Evolutionary conservation across 345 rosid species (phyloP).

Genomic region (Salix dunnii): DNA sequence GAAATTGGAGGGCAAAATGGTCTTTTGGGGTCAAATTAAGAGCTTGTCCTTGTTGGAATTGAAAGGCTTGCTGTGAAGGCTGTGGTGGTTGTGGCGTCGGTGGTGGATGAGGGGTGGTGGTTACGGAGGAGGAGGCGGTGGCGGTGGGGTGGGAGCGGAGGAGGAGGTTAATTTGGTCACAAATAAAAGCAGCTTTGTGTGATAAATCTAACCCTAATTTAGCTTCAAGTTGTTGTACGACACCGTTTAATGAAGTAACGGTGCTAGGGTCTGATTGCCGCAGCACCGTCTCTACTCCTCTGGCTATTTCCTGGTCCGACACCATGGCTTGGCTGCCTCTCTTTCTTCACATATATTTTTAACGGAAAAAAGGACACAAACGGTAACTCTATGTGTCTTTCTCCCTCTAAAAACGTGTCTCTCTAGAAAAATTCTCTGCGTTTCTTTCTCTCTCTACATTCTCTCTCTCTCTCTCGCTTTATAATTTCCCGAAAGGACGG

Average conservation of each 20-base stretch:
- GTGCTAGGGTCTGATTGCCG: conserved; percentile 66
- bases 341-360: conserved; percentile 21
- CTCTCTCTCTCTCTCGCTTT: not conserved
- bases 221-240: conserved; percentile 81
- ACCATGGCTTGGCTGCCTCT: conserved; percentile 40
- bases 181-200: conserved; percentile 74
- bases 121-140: conserved; percentile 3
- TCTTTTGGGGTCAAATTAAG: conserved; percentile 38
- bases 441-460: not conserved
- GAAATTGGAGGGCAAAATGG: conserved; percentile 60
- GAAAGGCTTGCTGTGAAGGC: conserved; percentile 16
- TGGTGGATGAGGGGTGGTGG: not conserved
- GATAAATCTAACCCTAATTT: conserved; percentile 76
- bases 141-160: conserved; percentile 47
- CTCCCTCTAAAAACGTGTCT: conserved; percentile 15
- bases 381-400: conserved; percentile 7
- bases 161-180: conserved; percentile 74
- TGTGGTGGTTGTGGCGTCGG: conserved; percentile 13
- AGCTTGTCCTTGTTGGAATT: conserved; percentile 18
- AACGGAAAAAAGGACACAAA: conserved; percentile 43
- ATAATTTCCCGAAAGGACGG: not conserved
- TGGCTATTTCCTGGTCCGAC: conserved; percentile 86
- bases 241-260: conserved; percentile 61
- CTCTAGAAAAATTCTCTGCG: too few species aligned
- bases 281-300: conserved; percentile 72